Evolutionary conservation across 2,329 filamentous ascomycete genomes (phyloP).

Genomic region (Teratosphaeria destructans): DNA sequence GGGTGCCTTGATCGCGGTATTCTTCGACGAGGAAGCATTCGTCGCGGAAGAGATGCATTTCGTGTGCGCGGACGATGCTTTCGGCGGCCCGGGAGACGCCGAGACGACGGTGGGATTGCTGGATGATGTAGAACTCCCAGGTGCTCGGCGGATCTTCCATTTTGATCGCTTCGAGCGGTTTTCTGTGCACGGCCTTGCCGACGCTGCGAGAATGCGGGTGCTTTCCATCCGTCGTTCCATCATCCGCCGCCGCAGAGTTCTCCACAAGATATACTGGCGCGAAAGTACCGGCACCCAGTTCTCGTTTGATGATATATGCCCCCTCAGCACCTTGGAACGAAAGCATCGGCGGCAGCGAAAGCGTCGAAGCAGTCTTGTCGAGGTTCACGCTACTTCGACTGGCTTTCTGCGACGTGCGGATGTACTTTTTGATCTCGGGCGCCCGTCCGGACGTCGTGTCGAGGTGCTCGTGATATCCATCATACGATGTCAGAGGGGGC

Average conservation of each 20-base stretch:
- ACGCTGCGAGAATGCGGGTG: conserved; percentile 37
- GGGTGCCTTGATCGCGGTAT: conserved; percentile 77
- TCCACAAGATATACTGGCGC: conserved; percentile 91
- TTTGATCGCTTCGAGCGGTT: conserved; percentile 72
- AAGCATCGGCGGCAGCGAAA: conserved; percentile 53
- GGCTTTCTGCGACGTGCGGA: conserved; percentile 54
- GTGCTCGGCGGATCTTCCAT: conserved; percentile 81
- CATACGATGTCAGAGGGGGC: conserved; percentile 62
- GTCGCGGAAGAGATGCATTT: conserved; percentile 83
- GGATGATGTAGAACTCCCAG: conserved; percentile 97
- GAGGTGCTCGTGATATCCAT: conserved; percentile 69
- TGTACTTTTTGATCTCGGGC: conserved; percentile 69
- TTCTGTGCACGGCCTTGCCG: conserved; percentile 51
- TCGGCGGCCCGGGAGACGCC: conserved; percentile 58
- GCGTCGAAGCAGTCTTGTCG: conserved; percentile 52
- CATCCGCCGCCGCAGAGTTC: conserved; percentile 34
- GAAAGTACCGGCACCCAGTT: conserved; percentile 87
- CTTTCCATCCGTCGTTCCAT: conserved; percentile 38
- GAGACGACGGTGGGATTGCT: conserved; percentile 66
- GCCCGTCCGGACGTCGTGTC: conserved; percentile 54
- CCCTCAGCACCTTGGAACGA: conserved; percentile 55
- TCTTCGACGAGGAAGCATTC: conserved; percentile 86
- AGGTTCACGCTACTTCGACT: conserved; percentile 39
- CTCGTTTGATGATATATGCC: conserved; percentile 68
- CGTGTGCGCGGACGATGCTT: conserved; percentile 73